Conservation (phyloP, 768 basidiomycete species). For the Serendipita sp. region DNA sequence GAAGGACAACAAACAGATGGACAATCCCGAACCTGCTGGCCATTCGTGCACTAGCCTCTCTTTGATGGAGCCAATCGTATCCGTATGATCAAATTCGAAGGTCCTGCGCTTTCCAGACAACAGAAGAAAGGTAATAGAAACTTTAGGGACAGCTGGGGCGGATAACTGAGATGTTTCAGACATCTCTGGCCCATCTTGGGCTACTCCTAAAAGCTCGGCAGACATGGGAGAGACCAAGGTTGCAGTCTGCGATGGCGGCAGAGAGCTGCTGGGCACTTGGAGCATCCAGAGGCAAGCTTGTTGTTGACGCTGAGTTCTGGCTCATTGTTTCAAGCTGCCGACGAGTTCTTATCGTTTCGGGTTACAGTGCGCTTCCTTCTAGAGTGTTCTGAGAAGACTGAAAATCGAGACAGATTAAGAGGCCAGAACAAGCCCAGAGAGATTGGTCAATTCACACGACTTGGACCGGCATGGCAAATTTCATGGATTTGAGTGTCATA, state of each 20-base stretch:
- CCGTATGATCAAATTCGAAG: constrained; percentile 9
- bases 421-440: too few species aligned
- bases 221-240: not conserved
- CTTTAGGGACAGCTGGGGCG: constrained; percentile 2
- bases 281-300: not conserved
- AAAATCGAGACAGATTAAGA: too few species aligned
- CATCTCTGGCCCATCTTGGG: not conserved
- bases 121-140: constrained; percentile 11
- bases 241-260: constrained; percentile 4
- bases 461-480: not conserved
- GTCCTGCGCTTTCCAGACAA: constrained; percentile 11
- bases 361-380: too few species aligned
- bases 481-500: not conserved
- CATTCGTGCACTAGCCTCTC: constrained; percentile 12
- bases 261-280: not conserved
- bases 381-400: too few species aligned
- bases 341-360: too few species aligned
- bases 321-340: too few species aligned
- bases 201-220: not conserved
- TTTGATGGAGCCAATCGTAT: constrained; percentile 11
- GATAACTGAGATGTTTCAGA: not conserved
- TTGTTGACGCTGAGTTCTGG: too few species aligned
- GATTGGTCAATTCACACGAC: too few species aligned
- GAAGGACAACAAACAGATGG: not conserved
- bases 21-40: constrained; percentile 9